A percentile compares a stretch with the other conserved stretches of the same genome.
Evolutionary conservation across 495 filamentous ascomycete genomes (phyloP).

Genomic region (Penicillium canariense): DNA sequence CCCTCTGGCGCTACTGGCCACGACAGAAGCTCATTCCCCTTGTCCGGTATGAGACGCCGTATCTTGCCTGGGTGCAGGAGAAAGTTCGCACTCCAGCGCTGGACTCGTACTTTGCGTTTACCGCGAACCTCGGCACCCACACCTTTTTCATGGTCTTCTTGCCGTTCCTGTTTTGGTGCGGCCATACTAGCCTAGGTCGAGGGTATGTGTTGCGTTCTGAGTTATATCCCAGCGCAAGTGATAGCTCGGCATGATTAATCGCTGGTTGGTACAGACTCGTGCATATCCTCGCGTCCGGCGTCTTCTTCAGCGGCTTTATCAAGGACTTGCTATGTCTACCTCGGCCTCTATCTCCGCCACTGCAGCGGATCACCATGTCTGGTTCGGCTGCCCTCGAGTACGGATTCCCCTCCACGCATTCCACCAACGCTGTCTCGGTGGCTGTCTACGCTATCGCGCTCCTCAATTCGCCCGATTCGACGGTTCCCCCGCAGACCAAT

Average conservation of each 20-base stretch:
- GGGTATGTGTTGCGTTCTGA: constrained; percentile 55
- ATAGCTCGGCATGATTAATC: background rate
- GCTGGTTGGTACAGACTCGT: constrained; percentile 61
- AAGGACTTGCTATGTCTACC: constrained; percentile 97
- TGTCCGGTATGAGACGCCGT: constrained; percentile 92
- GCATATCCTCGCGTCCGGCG: constrained; percentile 81
- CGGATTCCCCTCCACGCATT: constrained; percentile 95
- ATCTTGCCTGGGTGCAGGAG: constrained; percentile 81
- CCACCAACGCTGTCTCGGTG: constrained; percentile 94
- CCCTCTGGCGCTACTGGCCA: constrained; percentile 83
- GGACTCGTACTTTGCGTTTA: constrained; percentile 94
- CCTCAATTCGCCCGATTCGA: constrained; percentile 55
- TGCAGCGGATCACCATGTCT: constrained; percentile 95
- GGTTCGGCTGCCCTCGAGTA: constrained; percentile 93
- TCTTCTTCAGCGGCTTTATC: constrained; percentile 90
- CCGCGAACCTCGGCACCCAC: constrained; percentile 95
- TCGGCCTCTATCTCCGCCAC: constrained; percentile 85
- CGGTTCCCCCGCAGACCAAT: constrained; percentile 49
- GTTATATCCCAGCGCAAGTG: background rate
- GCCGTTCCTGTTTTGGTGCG: constrained; percentile 95
- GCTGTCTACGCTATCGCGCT: constrained; percentile 75
- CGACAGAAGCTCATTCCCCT: constrained; percentile 81
- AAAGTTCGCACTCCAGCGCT: constrained; percentile 73
- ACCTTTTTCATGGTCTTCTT: constrained; percentile 97
- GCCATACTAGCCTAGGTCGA: constrained; percentile 73